Evolutionary conservation across 163 green algal species (phyloP).

Genomic region (Picocystis sp.): DNA sequence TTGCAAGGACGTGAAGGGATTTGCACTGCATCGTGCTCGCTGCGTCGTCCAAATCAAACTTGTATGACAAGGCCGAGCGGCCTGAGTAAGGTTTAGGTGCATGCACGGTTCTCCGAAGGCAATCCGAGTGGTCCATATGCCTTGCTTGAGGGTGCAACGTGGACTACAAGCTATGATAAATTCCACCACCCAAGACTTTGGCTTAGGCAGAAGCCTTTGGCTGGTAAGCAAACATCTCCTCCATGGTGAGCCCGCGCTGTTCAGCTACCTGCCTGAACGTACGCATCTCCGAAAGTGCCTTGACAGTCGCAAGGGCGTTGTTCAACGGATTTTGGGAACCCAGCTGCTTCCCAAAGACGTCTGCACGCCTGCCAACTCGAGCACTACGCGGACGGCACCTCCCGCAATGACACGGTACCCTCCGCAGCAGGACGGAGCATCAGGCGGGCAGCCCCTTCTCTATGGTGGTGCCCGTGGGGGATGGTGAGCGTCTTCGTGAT

Average conservation of each 20-base stretch:
- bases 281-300: conserved; percentile 54
- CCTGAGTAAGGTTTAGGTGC: too few species aligned
- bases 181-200: too few species aligned
- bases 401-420: conserved; percentile 75
- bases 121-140: too few species aligned
- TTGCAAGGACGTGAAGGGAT: too few species aligned
- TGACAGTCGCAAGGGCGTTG: conserved; percentile 77
- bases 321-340: conserved; percentile 72
- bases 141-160: too few species aligned
- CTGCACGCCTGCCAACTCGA: conserved; percentile 84
- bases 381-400: conserved; percentile 63
- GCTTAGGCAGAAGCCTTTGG: too few species aligned
- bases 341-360: conserved; percentile 85
- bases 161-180: too few species aligned
- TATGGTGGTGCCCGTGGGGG: conserved; percentile 67
- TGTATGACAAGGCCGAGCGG: too few species aligned
- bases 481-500: conserved; percentile 53
- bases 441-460: conserved; percentile 51
- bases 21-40: too few species aligned
- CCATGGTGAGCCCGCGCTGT: conserved; percentile 54
- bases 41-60: too few species aligned
- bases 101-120: too few species aligned
- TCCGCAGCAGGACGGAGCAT: conserved; percentile 74
- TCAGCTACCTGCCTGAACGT: conserved; percentile 53
- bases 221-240: conserved; percentile 5